A percentile compares a stretch with the other conserved stretches of the same genome.
phyloP scores from a whole-genome alignment of 352 stramenopile genomes.

The Phytopythium chamaehyphon region DNA sequence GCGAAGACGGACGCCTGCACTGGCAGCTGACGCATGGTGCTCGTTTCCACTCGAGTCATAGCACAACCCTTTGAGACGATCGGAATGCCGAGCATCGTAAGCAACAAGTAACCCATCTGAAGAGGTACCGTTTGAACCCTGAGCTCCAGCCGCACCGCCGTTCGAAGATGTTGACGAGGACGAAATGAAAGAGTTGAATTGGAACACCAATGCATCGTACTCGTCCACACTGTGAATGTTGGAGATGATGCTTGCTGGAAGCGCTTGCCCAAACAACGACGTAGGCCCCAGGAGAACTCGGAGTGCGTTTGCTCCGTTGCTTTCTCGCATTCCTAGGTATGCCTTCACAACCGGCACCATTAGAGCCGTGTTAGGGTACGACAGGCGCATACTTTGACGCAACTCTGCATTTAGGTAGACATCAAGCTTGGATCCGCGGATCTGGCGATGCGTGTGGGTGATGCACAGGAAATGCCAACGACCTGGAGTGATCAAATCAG shows the following conservation, averaged over 20 bases:
- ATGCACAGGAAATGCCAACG: conserved; percentile 82
- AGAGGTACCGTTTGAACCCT: conserved; percentile 23
- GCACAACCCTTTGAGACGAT: conserved; percentile 53
- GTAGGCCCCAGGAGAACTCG: conserved; percentile 62
- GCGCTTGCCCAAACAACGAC: conserved; percentile 51
- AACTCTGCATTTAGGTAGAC: conserved; percentile 76
- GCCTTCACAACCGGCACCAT: conserved; percentile 77
- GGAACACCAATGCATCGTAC: conserved; percentile 69
- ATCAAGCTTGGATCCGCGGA: conserved; percentile 79
- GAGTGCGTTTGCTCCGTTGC: conserved; percentile 50
- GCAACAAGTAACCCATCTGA: conserved; percentile 57
- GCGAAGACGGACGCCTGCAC: conserved; percentile 50
- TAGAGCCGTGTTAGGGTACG: conserved; percentile 73
- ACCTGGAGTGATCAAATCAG: conserved; percentile 58
- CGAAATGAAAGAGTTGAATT: conserved; percentile 78
- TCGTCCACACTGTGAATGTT: conserved; percentile 70
- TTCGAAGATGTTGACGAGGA: conserved; percentile 54
- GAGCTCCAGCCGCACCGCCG: conserved; percentile 20
- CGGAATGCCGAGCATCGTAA: conserved; percentile 63
- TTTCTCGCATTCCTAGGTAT: conserved; percentile 75
- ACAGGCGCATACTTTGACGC: conserved; percentile 65
- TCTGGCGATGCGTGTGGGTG: conserved; percentile 80
- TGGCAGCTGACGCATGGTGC: conserved; percentile 55
- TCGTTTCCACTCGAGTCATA: conserved; percentile 70
- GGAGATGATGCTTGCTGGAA: conserved; percentile 53